These are phyloP conservation scores for Scleroderma citrinum DNA, from an alignment of 768 basidiomycete genomes.

Conservation along the genomic window DNA sequence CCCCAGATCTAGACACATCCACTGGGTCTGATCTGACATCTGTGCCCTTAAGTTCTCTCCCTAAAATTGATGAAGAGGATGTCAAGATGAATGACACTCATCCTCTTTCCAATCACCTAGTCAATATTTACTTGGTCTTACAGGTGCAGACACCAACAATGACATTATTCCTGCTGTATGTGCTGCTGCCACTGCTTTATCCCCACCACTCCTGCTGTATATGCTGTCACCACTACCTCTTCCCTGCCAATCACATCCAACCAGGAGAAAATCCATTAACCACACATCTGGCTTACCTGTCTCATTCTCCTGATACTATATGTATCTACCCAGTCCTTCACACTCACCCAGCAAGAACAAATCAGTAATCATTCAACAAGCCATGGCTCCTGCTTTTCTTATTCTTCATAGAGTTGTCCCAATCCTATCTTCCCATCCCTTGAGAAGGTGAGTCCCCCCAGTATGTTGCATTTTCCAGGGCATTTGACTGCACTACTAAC, in stretches of 20 bases:
- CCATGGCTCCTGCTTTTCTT: conserved; percentile 64
- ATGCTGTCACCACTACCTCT: no score
- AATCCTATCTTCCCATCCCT: conserved; percentile 64
- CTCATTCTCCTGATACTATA: no score
- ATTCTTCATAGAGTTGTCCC: conserved; percentile 72
- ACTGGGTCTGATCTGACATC: conserved; percentile 21
- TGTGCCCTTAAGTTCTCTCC: conserved; percentile 24
- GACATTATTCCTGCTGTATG: conserved; percentile 30
- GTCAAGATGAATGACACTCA: conserved; percentile 16
- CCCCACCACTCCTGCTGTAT: conserved; percentile 46
- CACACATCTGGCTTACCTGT: no score
- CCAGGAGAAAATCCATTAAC: no score
- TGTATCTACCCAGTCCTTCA: no score
- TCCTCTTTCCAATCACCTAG: conserved; percentile 10
- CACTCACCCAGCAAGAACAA: no score
- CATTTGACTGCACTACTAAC: conserved; percentile 6
- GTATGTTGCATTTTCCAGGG: conserved; percentile 34
- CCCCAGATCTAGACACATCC: conserved; percentile 9
- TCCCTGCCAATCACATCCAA: no score
- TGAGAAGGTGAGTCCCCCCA: conserved; percentile 69
- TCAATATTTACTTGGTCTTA: conserved; percentile 31
- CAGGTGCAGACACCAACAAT: conserved; percentile 38
- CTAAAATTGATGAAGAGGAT: conserved; percentile 27
- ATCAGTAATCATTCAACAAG: no score
- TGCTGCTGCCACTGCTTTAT: neutral